Evolutionary conservation across 768 basidiomycete species (phyloP), one percentile per base, ranked within the genome.

Genomic region (Leccinum truebloodii): DNA sequence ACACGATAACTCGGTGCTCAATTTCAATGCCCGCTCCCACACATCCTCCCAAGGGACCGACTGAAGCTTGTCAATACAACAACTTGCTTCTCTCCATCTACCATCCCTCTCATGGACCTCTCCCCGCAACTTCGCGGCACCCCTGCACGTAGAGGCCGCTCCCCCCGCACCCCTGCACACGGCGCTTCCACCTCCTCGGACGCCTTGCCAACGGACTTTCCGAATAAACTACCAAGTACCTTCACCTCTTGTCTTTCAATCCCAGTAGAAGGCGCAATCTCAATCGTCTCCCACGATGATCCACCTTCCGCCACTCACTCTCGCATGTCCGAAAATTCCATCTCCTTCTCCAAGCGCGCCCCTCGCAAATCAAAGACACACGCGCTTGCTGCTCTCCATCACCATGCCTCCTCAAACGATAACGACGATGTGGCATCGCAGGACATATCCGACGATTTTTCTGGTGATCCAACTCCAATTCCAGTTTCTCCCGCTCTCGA

Each of bases 341-440:
- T 79, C 63, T 67, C 78, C 52, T 82, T 85, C 66, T 75, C 81
- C 44, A 84, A 81, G 75, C 83, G 92, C 60, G 90, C 92, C 39
- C 91, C 92, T 55, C 88, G 92, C 73, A 93, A 93, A 81, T 93
- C 91, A 67, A 94, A 94, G 83, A 92, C 88, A 44, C 90, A 94
- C 67, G 92, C 92, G 58, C 79, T 94, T 34, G 89, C 84, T 30
- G 92, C 92, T 24, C 77, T 94, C 57, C 87, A 87, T 73, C 83
- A 79, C 67, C 87, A 88, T 60, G 83, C 84, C 41, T 77, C 82
- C 58, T 82, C 84, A 44, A 72, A 78, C 61, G 78, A 81, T 54
- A 79, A 81, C 60, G 86, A 85, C 64, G 85, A 86, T 61, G 66
- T 26, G 44, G 44, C 54, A 13, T 68, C 75, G 18, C 76, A 78